phyloP scores from a whole-genome alignment of 257 asterid species.

The Henckelia pumila region DNA sequence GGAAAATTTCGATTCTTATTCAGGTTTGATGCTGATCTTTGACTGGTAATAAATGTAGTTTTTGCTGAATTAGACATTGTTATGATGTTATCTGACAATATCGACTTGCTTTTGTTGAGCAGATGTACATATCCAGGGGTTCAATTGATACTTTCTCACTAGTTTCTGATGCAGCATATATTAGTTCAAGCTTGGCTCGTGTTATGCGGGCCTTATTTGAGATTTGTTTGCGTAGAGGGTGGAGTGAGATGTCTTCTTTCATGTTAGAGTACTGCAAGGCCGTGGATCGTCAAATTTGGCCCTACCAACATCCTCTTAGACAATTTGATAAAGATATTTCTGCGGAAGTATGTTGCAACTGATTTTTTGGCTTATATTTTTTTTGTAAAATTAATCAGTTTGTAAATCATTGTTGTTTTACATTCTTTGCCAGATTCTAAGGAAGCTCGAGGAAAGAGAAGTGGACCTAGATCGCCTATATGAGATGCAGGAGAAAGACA shows the following conservation, averaged over 20 bases:
- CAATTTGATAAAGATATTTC: conserved; percentile 89
- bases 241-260: conserved; percentile 93
- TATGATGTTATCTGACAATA: conserved; percentile 24
- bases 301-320: conserved; percentile 94
- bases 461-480: conserved; percentile 76
- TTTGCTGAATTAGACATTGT: conserved; percentile 19
- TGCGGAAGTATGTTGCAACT: conserved; percentile 49
- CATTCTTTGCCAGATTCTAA: conserved; percentile 56
- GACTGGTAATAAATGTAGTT: conserved; percentile 18
- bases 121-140: conserved; percentile 87
- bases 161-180: conserved; percentile 88
- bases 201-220: conserved; percentile 95
- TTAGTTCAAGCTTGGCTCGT: conserved; percentile 95
- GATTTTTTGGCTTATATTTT: conserved; percentile 10
- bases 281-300: conserved; percentile 97
- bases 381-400: neutral
- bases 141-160: conserved; percentile 79
- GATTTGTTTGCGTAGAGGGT: conserved; percentile 88
- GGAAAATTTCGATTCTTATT: conserved; percentile 90
- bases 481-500: conserved; percentile 88
- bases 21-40: conserved; percentile 54
- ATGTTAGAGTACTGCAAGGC: conserved; percentile 95
- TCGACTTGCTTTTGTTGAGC: conserved; percentile 40
- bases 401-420: neutral
- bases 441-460: conserved; percentile 91